Evolutionary conservation across 108 stramenopile species (phyloP), one percentile per base, ranked within the genome.

Genomic region (Skeletonema marinoi): DNA sequence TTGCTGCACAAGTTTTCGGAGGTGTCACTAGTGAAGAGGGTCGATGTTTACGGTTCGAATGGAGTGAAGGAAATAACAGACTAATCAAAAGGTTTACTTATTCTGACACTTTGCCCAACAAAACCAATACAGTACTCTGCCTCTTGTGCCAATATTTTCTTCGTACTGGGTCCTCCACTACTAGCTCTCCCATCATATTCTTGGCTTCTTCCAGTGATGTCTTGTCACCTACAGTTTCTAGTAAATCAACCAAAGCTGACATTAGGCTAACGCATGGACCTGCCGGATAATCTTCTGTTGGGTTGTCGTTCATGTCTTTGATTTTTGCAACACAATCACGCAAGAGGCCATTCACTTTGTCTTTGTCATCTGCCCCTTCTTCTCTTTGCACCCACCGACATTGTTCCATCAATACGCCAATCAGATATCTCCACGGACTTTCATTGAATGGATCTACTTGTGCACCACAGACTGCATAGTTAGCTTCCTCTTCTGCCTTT

Each of bases 361-460:
- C 31, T 13, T 75, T 68, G 16, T 79, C 51, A 38, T 63, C 68
- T 63, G 41, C 50, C 65, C 68, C 38, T 8, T 68, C 72, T 36
- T 60, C 63, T 51, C 29, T 67, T 21, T 78, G 76, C 12, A 58
- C 80, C 66, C 3, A 77, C 35, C 76, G 83, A 74, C 73, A 78
- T 68, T 93, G 91, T 85, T 96, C 95, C 63, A 86, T 85, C 30
- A 96, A 54, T 6, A 91, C 58, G 13, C 85, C 91, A 48, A 96
- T 60, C 68, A 96, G 77, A 75, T 90, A 96, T 38, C 92, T 83
- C 90, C 92, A 96, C 8, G 95, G 88, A 71, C 80, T 81, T 84
- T 96, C 95, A 81, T 96, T 96, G 87, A 84, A 92, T 31, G 92
- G 91, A 85, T 96, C 95, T 17, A 89, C 2, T 14, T 68, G 60